Base-by-base conservation (phyloP, 148 eudicot species). In the Polygonum aviculare region DNA sequence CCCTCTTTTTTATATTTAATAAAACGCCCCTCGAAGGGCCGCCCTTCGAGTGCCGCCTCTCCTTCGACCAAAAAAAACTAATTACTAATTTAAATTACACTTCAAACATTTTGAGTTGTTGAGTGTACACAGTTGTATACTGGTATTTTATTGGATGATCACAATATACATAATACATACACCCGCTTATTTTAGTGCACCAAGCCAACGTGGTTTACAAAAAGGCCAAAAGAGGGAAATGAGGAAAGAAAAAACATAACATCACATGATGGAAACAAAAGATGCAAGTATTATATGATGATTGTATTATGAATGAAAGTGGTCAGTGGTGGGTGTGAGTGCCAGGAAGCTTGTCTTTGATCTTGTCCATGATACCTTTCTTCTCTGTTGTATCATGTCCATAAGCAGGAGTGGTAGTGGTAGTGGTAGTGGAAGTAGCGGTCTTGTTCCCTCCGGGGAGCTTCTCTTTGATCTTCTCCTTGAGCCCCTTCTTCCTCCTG, bases 291-390 rank as follows among this genome's bases (percentile, higher is more conserved):
- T 12, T 15, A 44, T 48, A 48, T 11, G 47, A 48, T 48, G 50
- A 48, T 48, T 18, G 60, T 54, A n/a, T 54, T n/a, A 16, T 54
- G 60, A 54, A 1, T 1, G 22, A 9, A 54, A n/a, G 19, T 51
- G 18, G 14, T 67, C 21, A 67, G 72, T 67, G 72, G 45, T 60
- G 26, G 36, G 69, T 2, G 73, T 70, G 73, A 18, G 52, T 22
- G 7, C 75, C 90, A 10, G 97, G 93, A 3, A 91, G 81, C 86
- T 88, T 88, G 7, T 91, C 97, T 83, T 89, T 91, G 70, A 91
- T 90, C 88, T 91, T 91, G 5, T 91, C 97, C 87, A 88, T 85
- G 6, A 91, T 70, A 12, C 97, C 93, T 84, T 89, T 91, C 90
- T 91, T 91, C 88, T 88, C 90, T 0, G 77, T 54, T 9, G 22